Percentiles rank a stretch among this genome's conserved stretches.
phyloP scores from a whole-genome alignment of 352 stramenopile species.

The Phytophthora rubi region DNA sequence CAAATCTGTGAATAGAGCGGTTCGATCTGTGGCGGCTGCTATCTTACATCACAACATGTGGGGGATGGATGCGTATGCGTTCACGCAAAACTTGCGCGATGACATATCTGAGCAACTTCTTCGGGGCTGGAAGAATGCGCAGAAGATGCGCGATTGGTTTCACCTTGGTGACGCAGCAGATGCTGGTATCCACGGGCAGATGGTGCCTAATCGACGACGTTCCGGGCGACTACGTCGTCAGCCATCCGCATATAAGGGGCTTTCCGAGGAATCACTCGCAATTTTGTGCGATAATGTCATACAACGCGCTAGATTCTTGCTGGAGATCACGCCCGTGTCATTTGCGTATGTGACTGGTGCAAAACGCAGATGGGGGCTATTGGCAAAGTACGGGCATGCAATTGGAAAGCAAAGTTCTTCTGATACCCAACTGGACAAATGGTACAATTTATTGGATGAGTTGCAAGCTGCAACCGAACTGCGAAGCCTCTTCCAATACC shows the following conservation, averaged over 20 bases:
- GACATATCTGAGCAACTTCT: slow-evolving; percentile 76
- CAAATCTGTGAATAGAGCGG: slow-evolving; percentile 57
- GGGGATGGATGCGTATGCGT: slow-evolving; percentile 82
- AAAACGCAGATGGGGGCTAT: slow-evolving; percentile 69
- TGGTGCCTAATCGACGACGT: slow-evolving; percentile 36
- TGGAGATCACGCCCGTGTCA: slow-evolving; percentile 75
- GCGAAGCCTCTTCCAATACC: slow-evolving; percentile 73
- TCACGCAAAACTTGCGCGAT: slow-evolving; percentile 57
- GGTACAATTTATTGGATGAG: slow-evolving; percentile 83
- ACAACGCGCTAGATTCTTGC: slow-evolving; percentile 66
- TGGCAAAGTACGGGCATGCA: slow-evolving; percentile 76
- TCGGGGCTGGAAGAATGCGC: slow-evolving; percentile 81
- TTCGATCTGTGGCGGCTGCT: slow-evolving; percentile 73
- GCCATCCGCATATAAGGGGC: slow-evolving; percentile 79
- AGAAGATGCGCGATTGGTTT: slow-evolving; percentile 91
- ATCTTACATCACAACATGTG: slow-evolving; percentile 91
- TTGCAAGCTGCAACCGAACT: slow-evolving; percentile 79
- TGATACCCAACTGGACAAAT: slow-evolving; percentile 72
- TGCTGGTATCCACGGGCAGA: slow-evolving; percentile 45
- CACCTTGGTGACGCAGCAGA: slow-evolving; percentile 80
- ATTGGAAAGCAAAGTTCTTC: slow-evolving; percentile 52
- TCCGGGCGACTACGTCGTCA: slow-evolving; percentile 60
- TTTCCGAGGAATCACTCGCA: slow-evolving; percentile 72
- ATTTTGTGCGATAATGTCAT: slow-evolving; percentile 82
- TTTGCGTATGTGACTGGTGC: slow-evolving; percentile 80